A percentile compares a stretch with the other conserved stretches of the same genome.
Evolutionary conservation across 345 rosid species (phyloP).

Genomic region (Orychophragmus violaceus): DNA sequence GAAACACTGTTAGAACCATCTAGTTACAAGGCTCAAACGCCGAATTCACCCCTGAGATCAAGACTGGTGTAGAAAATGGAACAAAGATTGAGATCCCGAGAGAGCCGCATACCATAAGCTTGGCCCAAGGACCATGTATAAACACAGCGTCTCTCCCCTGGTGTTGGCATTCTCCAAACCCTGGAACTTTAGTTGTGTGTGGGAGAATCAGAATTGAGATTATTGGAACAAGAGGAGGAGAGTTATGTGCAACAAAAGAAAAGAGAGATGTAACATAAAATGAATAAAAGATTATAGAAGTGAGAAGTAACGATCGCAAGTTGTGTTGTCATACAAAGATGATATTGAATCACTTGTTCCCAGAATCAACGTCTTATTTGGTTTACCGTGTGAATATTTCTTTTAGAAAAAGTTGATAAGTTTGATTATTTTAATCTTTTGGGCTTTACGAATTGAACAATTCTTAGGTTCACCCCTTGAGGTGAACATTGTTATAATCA

Average conservation of each 20-base stretch:
- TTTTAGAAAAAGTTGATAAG: not conserved
- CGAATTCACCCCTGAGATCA: slow-evolving; percentile 47
- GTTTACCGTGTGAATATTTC: slow-evolving; percentile 8
- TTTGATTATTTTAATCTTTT: not conserved
- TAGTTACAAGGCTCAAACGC: slow-evolving; percentile 39
- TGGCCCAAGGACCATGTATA: slow-evolving; percentile 9
- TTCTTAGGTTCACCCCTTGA: too few relatives aligned
- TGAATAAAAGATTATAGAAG: slow-evolving; percentile 22
- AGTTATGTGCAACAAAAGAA: not conserved
- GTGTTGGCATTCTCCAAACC: slow-evolving; percentile 3
- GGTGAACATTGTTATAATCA: too few relatives aligned
- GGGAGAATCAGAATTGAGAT: slow-evolving; percentile 9
- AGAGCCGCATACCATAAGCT: not conserved
- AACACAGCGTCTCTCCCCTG: not conserved
- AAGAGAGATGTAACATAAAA: slow-evolving; percentile 17
- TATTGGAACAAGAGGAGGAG: slow-evolving; percentile 16
- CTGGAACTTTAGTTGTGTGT: not conserved
- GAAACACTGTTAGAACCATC: slow-evolving; percentile 44
- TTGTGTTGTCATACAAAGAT: slow-evolving; percentile 12
- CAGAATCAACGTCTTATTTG: not conserved
- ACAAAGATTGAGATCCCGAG: not conserved
- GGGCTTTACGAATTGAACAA: not conserved
- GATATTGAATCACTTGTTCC: slow-evolving; percentile 17
- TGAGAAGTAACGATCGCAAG: slow-evolving; percentile 21
- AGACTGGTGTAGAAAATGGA: slow-evolving; percentile 38